These are phyloP conservation scores for Heliocybe sulcata DNA, from an alignment of 1,284 basidiomycete genomes.

Conservation along the genomic window DNA sequence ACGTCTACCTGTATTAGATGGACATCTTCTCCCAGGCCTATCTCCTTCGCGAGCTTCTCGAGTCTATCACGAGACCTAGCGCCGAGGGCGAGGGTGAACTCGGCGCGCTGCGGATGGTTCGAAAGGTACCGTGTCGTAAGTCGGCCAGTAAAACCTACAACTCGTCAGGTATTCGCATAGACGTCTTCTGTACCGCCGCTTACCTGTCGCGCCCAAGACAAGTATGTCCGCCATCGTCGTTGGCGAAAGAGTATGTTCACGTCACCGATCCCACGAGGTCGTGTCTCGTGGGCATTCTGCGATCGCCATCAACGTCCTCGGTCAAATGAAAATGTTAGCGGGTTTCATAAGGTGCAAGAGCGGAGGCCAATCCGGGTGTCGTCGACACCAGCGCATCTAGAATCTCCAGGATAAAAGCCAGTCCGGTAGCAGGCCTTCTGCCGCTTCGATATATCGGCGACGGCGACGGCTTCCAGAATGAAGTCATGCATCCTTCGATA, in stretches of 20 bases:
- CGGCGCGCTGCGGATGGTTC: conserved; percentile 47
- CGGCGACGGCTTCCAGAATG: too few relatives aligned
- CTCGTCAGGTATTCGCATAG: conserved; percentile 4
- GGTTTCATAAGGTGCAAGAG: too few relatives aligned
- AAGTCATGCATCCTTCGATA: too few relatives aligned
- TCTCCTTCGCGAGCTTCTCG: conserved; percentile 32
- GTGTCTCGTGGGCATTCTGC: not conserved
- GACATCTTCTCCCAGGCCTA: conserved; percentile 33
- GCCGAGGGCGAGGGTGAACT: conserved; percentile 55
- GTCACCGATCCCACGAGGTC: not conserved
- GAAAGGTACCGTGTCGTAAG: conserved; percentile 56
- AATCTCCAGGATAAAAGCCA: too few relatives aligned
- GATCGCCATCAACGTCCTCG: too few relatives aligned
- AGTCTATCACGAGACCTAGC: conserved; percentile 55
- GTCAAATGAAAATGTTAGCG: too few relatives aligned
- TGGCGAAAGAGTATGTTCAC: not conserved
- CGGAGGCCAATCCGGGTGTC: too few relatives aligned
- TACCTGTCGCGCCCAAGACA: conserved; percentile 56
- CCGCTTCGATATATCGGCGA: too few relatives aligned
- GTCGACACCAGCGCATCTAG: too few relatives aligned
- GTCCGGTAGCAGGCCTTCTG: too few relatives aligned
- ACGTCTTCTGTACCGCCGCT: conserved; percentile 4
- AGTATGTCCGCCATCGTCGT: conserved; percentile 36
- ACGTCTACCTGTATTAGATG: conserved; percentile 37
- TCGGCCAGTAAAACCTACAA: conserved; percentile 54